phyloP scores from a whole-genome alignment of 2,329 filamentous ascomycete species.

The Pyrenophora graminea region DNA sequence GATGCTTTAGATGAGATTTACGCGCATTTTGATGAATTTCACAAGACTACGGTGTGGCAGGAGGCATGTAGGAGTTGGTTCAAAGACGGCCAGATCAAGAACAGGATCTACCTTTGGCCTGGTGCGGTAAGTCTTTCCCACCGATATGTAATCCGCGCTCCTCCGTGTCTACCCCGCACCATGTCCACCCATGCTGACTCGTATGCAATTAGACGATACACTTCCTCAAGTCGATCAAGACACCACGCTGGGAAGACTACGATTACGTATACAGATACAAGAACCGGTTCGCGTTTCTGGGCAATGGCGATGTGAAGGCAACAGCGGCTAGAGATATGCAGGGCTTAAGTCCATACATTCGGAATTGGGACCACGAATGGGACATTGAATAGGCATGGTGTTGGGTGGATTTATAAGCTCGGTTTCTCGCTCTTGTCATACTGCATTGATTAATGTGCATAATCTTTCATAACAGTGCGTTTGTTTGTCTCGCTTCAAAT shows the following conservation, averaged over 20 bases:
- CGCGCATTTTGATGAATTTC: slow-evolving; percentile 38
- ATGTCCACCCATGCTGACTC: slow-evolving; percentile 25
- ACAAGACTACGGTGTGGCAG: slow-evolving; percentile 39
- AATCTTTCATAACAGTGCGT: no score
- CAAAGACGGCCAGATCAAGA: slow-evolving; percentile 41
- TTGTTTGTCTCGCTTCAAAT: no score
- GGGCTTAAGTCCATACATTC: slow-evolving; percentile 52
- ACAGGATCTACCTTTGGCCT: slow-evolving; percentile 40
- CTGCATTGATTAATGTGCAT: no score
- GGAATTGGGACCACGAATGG: slow-evolving; percentile 53
- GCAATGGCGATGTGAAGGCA: slow-evolving; percentile 52
- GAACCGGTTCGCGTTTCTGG: slow-evolving; percentile 39
- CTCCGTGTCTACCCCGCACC: slow-evolving; percentile 5
- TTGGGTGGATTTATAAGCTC: no score
- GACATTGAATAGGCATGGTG: slow-evolving; percentile 45
- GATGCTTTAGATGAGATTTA: slow-evolving; percentile 38
- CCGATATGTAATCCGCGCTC: not conserved
- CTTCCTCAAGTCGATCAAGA: slow-evolving; percentile 46
- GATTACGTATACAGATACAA: slow-evolving; percentile 49
- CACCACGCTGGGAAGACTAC: slow-evolving; percentile 52
- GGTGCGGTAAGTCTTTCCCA: slow-evolving; percentile 32
- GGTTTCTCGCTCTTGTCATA: no score
- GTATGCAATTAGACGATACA: slow-evolving; percentile 41
- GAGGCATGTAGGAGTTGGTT: slow-evolving; percentile 44
- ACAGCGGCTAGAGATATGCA: slow-evolving; percentile 46